Evolutionary conservation across 2,329 filamentous ascomycete species (phyloP).

Genomic region (Drechslerella dactyloides): DNA sequence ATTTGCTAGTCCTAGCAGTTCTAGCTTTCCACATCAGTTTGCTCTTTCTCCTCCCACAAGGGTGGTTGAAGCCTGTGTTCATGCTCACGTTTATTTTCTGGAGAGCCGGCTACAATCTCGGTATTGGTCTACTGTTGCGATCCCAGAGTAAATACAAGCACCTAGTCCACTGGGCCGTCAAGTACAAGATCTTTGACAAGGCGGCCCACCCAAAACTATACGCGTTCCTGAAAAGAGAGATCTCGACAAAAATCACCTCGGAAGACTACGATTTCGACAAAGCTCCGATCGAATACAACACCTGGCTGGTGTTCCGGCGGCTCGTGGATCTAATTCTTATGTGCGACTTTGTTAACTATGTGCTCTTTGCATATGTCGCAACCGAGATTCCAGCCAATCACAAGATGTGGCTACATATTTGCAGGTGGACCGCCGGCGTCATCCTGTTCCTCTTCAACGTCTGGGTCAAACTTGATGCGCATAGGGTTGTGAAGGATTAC

Average conservation of each 20-base stretch:
- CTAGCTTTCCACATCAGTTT: conserved; percentile 75
- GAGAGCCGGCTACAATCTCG: conserved; percentile 89
- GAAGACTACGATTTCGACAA: conserved; percentile 88
- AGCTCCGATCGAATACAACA: conserved; percentile 97
- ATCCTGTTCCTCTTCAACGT: conserved; percentile 88
- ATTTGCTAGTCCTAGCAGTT: conserved; percentile 78
- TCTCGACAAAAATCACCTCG: conserved; percentile 90
- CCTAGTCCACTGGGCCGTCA: conserved; percentile 84
- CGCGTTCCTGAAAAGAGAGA: conserved; percentile 80
- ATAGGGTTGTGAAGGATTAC: conserved; percentile 97
- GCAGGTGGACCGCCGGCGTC: conserved; percentile 80
- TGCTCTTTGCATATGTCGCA: conserved; percentile 90
- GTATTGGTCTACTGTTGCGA: conserved; percentile 87
- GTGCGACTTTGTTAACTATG: conserved; percentile 98
- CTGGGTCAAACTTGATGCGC: conserved; percentile 97
- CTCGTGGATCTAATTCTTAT: conserved; percentile 96
- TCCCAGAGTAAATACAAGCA: conserved; percentile 88
- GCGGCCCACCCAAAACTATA: conserved; percentile 82
- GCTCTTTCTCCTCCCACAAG: conserved; percentile 74
- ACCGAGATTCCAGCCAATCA: conserved; percentile 77
- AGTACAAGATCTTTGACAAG: conserved; percentile 83
- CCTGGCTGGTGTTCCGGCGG: conserved; percentile 94
- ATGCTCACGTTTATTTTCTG: conserved; percentile 87
- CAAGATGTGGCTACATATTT: conserved; percentile 69
- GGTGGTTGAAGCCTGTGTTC: conserved; percentile 76